Percentiles rank a stretch among this genome's conserved stretches.
Evolutionary conservation across 2,329 filamentous ascomycete genomes (phyloP).

Genomic region (Ophiostoma angusticollis): DNA sequence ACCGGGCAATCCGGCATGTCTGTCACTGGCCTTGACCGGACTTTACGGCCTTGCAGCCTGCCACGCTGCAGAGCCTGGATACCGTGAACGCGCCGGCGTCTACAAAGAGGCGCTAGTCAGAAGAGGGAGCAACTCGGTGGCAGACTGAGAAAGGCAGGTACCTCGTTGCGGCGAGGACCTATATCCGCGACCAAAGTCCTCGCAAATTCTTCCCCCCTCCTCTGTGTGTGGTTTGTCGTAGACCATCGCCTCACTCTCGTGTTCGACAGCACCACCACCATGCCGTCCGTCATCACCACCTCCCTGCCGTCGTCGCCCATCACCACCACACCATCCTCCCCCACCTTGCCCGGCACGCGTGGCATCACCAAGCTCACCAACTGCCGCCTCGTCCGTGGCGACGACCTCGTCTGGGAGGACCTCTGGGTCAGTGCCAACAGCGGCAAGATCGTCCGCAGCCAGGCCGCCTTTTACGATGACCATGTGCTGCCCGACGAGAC

Average conservation of each 20-base stretch:
- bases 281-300: slow-evolving; percentile 20
- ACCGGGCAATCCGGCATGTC: too few relatives aligned
- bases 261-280: slow-evolving; percentile 6
- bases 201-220: not conserved
- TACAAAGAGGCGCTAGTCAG: too few relatives aligned
- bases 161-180: too few relatives aligned
- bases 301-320: slow-evolving; percentile 19
- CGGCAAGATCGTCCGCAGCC: slow-evolving; percentile 68
- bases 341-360: slow-evolving; percentile 25
- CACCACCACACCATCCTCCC: slow-evolving; percentile 33
- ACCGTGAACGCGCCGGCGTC: too few relatives aligned
- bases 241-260: not conserved
- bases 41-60: too few relatives aligned
- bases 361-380: slow-evolving; percentile 81
- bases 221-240: not conserved
- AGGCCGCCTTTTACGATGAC: slow-evolving; percentile 55
- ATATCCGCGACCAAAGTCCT: too few relatives aligned
- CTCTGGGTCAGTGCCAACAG: slow-evolving; percentile 78
- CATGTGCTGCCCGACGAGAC: slow-evolving; percentile 57
- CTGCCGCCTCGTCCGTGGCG: slow-evolving; percentile 61
- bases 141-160: too few relatives aligned
- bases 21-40: too few relatives aligned
- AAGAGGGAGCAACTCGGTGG: too few relatives aligned
- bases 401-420: slow-evolving; percentile 58
- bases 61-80: too few relatives aligned